Base-by-base conservation (phyloP, 257 asterid species). In the Solanum chilense region DNA sequence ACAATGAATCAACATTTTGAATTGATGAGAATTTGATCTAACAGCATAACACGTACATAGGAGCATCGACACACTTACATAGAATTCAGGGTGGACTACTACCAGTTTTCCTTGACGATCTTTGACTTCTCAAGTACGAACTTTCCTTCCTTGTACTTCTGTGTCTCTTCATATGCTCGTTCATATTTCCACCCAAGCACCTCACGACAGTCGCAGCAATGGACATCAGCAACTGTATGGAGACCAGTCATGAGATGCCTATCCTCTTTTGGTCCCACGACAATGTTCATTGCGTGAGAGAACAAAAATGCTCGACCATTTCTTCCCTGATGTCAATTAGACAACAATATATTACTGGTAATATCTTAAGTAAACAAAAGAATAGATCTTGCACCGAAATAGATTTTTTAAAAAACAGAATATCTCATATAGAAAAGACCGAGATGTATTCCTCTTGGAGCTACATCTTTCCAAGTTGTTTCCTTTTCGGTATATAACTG, bases 101-200 rank as follows among this genome's bases (percentile, higher is more conserved):
- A 87, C 91, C 88, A 90, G 87, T 88, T 87, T 4, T 90, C 91
- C 81, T 87, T 82, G 9, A 88, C 85, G 49, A 86, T 89, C 45
- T 86, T 88, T 64, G 88, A 83, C 80, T 88, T 89, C 89, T 89
- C 90, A 66, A 90, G 89, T n/a, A 92, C 76, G 60, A 86, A 87
- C 87, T 91, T 91, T 23, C 93, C 93, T 78, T 91, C 93, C 86
- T 91, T 90, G 89, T 91, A 91, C 89, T 90, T 91, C 86, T 91
- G 92, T 2, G 91, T 31, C 11, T 87, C 70, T 73, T 90, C 88
- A 35, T 75, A 90, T 69, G 92, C 93, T 56, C 91, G 90, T 85
- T 90, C 93, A 25, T 91, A 90, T 78, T 91, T 91, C 93, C 93
- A 91, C 68, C 93, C 93, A 77, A 91, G 58, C 47, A 91, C 60